A percentile compares a stretch with the other conserved stretches of the same genome.
Evolutionary conservation across 192 early-diverging fungal genomes (phyloP).

Genomic region (Backusella macrospora): DNA sequence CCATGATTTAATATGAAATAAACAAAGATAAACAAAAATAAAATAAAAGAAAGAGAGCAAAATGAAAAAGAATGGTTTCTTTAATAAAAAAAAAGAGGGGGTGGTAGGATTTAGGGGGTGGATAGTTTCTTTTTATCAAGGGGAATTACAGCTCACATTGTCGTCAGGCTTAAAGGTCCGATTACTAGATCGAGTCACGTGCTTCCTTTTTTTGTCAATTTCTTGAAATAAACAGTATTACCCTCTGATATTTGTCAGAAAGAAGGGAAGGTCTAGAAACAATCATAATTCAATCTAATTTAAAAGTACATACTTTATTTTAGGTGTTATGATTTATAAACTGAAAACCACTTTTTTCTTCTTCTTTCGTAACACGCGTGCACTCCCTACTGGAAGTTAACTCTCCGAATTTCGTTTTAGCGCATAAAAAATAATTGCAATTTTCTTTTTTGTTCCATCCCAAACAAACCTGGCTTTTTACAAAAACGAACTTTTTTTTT

Average conservation of each 20-base stretch:
- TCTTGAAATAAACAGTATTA: too few relatives aligned
- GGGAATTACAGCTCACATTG: slow-evolving; percentile 19
- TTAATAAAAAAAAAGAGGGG: not conserved
- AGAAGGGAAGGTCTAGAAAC: too few relatives aligned
- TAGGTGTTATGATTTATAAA: too few relatives aligned
- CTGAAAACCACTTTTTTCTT: not conserved
- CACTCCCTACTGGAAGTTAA: not conserved
- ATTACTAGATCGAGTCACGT: not conserved
- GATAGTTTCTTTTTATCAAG: slow-evolving; percentile 7
- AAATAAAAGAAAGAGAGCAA: slow-evolving; percentile 12
- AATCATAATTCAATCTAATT: too few relatives aligned
- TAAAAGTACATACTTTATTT: too few relatives aligned
- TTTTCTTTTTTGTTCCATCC: not conserved
- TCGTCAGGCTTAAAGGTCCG: not conserved
- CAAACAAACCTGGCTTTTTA: not conserved
- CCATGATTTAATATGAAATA: slow-evolving; percentile 32
- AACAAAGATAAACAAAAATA: not conserved
- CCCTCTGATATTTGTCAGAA: too few relatives aligned
- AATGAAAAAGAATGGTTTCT: not conserved
- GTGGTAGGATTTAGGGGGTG: not conserved
- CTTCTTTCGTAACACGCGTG: not conserved
- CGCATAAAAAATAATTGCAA: slow-evolving; percentile 3
- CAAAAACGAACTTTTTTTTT: not conserved
- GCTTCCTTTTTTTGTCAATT: too few relatives aligned
- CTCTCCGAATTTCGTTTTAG: not conserved